Base-by-base conservation (phyloP, 2,329 filamentous ascomycete species). In the Apiospora pterosperma region DNA sequence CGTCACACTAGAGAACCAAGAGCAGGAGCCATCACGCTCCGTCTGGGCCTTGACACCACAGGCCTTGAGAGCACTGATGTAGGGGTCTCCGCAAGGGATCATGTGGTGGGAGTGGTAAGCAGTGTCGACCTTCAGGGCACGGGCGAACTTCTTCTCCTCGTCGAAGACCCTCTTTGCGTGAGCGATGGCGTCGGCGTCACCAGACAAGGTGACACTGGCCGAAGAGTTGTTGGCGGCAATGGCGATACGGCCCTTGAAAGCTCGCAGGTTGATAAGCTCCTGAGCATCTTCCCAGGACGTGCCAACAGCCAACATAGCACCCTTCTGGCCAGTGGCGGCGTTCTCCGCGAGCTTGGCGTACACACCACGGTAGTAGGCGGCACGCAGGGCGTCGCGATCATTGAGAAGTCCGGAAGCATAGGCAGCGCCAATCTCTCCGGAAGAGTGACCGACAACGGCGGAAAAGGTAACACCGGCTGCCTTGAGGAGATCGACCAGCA, bases 81-180 rank as follows among this genome's bases (percentile, higher is more conserved):
- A 82, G 59, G 73, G 64, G 0, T 41, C 66, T 0, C 77, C 75
- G 1, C 78, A 71, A 28, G 28, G 63, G 1, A 69, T 52, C 82
- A 85, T 85, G 67, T 84, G 82, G 1, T 74, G 75, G 0, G 82
- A 84, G 70, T 85, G 82, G 61, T 84, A 85, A 0, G 81, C 82
- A 0, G 76, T 81, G 58, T 83, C 79, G 0, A 84, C 77, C 2
- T 69, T 67, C 0, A 85, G 70, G 0, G 73, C 11, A 1, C 78
- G 71, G 0, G 75, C 73, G 61, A 80, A 80, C 60, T 70, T 77
- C 2, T 70, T 59, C 6, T 65, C 41, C 19, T 59, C 61, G 1
- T 42, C 59, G 3, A 75, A 65, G 69, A 41, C 74, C 3, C 67
- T 60, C n/a, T 69, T 62, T 4, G 71, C 63, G 11, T 72, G 65